Evolutionary conservation across 108 stramenopile genomes (phyloP).

Genomic region (Schizochytrium sp.): DNA sequence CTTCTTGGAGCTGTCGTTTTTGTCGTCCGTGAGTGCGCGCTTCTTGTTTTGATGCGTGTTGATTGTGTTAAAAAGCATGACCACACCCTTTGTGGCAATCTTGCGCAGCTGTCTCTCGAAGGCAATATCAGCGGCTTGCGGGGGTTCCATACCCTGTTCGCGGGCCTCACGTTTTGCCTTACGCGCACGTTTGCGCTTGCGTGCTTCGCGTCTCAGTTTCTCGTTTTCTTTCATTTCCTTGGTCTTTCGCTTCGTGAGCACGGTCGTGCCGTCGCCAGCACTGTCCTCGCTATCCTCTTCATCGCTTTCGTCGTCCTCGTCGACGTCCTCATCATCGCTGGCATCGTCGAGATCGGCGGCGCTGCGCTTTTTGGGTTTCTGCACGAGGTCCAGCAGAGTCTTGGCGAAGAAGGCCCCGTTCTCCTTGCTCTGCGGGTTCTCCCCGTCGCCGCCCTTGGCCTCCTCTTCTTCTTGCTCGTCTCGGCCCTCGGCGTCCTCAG

Average conservation of each 20-base stretch:
- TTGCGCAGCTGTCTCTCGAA: conserved; percentile 67
- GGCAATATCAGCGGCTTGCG: conserved; percentile 49
- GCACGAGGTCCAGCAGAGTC: neutral
- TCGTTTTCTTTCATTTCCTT: conserved; percentile 15
- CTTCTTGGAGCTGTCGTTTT: neutral
- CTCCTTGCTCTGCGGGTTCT: neutral
- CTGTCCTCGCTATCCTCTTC: neutral
- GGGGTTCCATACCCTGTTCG: neutral
- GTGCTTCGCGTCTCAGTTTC: neutral
- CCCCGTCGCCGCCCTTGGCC: neutral
- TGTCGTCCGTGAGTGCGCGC: neutral
- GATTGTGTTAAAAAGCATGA: conserved; percentile 78
- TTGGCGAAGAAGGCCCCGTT: neutral
- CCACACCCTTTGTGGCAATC: conserved; percentile 76
- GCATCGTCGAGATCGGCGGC: neutral
- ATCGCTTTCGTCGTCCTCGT: neutral
- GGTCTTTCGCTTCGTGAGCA: neutral
- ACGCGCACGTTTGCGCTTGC: neutral
- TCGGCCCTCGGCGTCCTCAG: neutral
- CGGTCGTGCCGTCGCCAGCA: neutral
- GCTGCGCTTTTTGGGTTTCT: neutral
- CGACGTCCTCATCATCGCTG: neutral
- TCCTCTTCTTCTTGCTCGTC: neutral
- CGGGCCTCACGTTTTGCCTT: neutral
- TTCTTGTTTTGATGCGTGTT: conserved; percentile 55